Percentiles rank a stretch among this genome's conserved stretches.
phyloP scores from a whole-genome alignment of 306 rosid species.

The Vigna angularis region DNA sequence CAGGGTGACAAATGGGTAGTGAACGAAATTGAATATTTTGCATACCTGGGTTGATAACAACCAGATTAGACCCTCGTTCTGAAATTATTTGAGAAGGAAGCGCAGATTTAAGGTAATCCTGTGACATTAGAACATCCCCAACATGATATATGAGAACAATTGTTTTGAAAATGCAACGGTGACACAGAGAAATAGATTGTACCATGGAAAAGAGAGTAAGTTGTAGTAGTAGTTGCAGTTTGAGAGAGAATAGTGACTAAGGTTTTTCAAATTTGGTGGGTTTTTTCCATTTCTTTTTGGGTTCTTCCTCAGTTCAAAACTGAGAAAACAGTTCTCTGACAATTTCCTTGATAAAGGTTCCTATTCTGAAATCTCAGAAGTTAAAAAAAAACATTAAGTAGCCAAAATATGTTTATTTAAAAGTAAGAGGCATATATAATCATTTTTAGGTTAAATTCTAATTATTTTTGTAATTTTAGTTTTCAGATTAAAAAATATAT shows the following conservation, averaged over 20 bases:
- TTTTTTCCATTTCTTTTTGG: background rate
- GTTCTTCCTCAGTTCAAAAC: background rate
- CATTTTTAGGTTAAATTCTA: too few species aligned
- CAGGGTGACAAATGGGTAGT: slow-evolving; percentile 11
- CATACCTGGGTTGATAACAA: slow-evolving; percentile 91
- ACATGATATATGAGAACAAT: slow-evolving; percentile 25
- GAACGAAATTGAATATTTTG: slow-evolving; percentile 31
- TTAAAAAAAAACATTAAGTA: background rate
- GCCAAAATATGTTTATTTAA: too few species aligned
- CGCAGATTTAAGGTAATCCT: slow-evolving; percentile 95
- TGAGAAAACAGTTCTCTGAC: background rate
- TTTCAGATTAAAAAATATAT: too few species aligned
- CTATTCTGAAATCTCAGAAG: background rate
- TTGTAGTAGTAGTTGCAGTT: background rate
- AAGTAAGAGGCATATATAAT: too few species aligned
- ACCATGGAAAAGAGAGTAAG: slow-evolving; percentile 46
- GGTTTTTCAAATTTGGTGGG: slow-evolving; percentile 22
- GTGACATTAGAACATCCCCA: slow-evolving; percentile 33
- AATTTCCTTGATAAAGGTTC: background rate
- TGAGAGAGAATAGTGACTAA: background rate
- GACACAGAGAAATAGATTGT: background rate
- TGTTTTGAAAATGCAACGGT: background rate
- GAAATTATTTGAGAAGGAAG: slow-evolving; percentile 87
- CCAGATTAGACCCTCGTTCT: slow-evolving; percentile 92
- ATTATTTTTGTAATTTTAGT: too few species aligned